Base-by-base conservation (phyloP, 495 filamentous ascomycete species). In the Physcia stellaris region DNA sequence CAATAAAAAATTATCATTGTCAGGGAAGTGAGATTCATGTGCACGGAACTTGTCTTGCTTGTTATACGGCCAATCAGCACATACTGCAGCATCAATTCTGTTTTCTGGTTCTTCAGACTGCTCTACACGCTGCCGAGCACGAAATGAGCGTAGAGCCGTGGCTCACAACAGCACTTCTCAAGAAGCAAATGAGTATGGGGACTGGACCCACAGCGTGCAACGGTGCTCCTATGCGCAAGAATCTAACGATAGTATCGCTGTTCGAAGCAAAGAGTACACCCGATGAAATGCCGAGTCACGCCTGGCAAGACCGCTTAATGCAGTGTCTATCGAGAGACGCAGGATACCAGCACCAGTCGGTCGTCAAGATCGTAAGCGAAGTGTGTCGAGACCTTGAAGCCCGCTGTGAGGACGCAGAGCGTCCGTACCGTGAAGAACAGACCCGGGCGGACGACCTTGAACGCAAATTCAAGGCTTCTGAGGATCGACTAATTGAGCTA, bases 361-460 rank as follows among this genome's bases (percentile, higher is more conserved):
- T 73, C 19, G 52, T 74, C 17, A 57, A 58, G 17, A 64, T 60
- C 24, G 55, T 76, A 5, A 63, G 64, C 29, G 57, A 64, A 12
- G 56, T 66, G 13, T 77, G 72, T 44, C 57, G 59, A 13, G 69
- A 77, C 32, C 57, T 77, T 4, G 73, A 78, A 40, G 54, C 56
- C 33, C 62, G 73, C 13, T 76, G 72, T 39, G 53, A 58, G 10
- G 55, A 59, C 21, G 53, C 60, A 2, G 71, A 75, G 50, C 53
- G 47, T 10, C 72, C 71, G 4, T 46, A 75, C 6, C 57, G 55
- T 13, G 51, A 50, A 11, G 63, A 65, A 24, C 58, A 63, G 43
- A 47, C 59, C 43, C 60, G 67, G 34, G 54, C 66, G 10, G 52
- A 65, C 17, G 52, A 54, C n/a, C 30, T 63, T 0, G 49, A 50